Evolutionary conservation across 371 early-diverging fungal species (phyloP), one percentile per base, ranked within the genome.

Genomic region (Mucor lusitanicus): DNA sequence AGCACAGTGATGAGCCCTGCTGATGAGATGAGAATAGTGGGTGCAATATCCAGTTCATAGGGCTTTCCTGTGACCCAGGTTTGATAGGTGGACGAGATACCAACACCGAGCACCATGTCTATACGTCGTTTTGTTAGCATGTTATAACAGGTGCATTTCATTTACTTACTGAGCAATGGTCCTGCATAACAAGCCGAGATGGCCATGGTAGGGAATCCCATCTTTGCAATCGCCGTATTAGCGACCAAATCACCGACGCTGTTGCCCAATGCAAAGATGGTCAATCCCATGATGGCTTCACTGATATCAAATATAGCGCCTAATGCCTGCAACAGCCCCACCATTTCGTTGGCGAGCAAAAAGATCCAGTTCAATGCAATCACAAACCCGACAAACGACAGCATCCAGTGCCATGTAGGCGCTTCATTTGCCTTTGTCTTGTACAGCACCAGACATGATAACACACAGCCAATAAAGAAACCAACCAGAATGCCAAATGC

Each of bases 171-270:
- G 32, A 94, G 69, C 76, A 94, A 78, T 4, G 94, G 94, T 7
- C 93, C 90, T 8, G 92, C 94, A 76, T 93, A 94, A 63, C 94
- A 94, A 0, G 94, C 95, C 12, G 90, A 87, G 23, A 94, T 83
- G 2, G 92, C 94, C 94, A 94, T 94, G 25, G 85, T 87, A 12
- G 94, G 94, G 61, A 87, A 91, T 8, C 94, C 94, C 91, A 92
- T 90, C 73, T 82, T 86, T 12, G 95, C 92, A 60, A 95, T 88
- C 12, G 95, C 88, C n/a, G 94, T 83, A 68, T 95, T 93, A 3
- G 95, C 90, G 3, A 93, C 90, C 33, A 94, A 76, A 68, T 95
- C 95, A 25, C 94, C 94, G 12, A 94, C 74, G 64, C 92, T 92
- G 70, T 92, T 93, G 6, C 94, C 94, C 79, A 92, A 79, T 3